Conservation (phyloP, 345 rosid genomes). For the Gynandropsis gynandra region DNA sequence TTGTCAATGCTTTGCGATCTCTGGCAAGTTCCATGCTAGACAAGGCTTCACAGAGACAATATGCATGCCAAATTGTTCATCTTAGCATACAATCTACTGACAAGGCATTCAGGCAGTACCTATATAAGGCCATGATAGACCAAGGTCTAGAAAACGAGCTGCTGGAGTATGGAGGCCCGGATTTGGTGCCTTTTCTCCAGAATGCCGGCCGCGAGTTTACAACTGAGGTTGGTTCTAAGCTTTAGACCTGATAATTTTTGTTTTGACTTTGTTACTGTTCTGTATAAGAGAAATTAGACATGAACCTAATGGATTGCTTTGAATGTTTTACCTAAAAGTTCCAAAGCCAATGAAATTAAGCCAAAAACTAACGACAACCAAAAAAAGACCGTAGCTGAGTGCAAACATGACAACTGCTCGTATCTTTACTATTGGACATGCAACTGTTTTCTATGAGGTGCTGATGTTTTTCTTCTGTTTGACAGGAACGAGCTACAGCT, state of each 20-base stretch:
- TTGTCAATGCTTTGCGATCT: constrained; percentile 66
- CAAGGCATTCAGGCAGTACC: constrained; percentile 76
- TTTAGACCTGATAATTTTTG: constrained; percentile 5
- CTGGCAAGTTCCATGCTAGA: constrained; percentile 50
- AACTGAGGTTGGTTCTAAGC: constrained; percentile 50
- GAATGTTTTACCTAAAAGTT: constrained; percentile 6
- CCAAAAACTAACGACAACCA: constrained; percentile 12
- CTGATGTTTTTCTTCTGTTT: constrained; percentile 19
- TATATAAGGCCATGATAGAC: constrained; percentile 74
- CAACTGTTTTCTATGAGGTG: constrained; percentile 17
- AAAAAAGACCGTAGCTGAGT: constrained; percentile 14
- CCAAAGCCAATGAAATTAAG: constrained; percentile 1
- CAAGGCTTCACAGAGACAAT: constrained; percentile 60
- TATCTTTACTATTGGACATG: constrained; percentile 12
- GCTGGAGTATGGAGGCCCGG: constrained; percentile 94
- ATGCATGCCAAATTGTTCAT: constrained; percentile 89
- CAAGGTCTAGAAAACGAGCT: constrained; percentile 90
- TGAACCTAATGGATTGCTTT: constrained; percentile 3
- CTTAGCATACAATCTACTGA: constrained; percentile 91
- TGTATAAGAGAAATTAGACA: too few species aligned
- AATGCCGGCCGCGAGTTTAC: constrained; percentile 58
- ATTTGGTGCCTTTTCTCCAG: constrained; percentile 92
- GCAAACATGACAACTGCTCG: constrained; percentile 3
- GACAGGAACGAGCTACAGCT: too few species aligned
- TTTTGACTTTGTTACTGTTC: constrained; percentile 1